Evolutionary conservation across 2,329 filamentous ascomycete genomes (phyloP).

Genomic region (Aspergillus chevalieri): DNA sequence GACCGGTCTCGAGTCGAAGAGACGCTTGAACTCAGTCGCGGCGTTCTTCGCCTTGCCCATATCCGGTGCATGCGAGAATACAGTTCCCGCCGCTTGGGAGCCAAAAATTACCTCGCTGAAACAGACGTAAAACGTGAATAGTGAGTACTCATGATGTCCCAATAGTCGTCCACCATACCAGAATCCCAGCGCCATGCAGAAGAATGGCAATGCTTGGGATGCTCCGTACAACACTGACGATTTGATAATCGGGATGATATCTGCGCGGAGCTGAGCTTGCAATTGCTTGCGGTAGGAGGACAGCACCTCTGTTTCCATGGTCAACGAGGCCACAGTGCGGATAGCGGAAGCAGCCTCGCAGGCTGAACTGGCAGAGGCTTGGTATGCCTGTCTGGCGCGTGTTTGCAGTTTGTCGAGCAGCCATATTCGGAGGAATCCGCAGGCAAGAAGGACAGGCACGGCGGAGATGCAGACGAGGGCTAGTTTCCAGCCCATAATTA

Average conservation of each 20-base stretch:
- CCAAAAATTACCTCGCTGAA: slow-evolving; percentile 40
- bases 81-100: slow-evolving; percentile 20
- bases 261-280: slow-evolving; percentile 59
- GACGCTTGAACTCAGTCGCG: slow-evolving; percentile 58
- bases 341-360: slow-evolving; percentile 93
- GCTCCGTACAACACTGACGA: slow-evolving; percentile 75
- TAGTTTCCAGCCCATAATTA: slow-evolving; percentile 79
- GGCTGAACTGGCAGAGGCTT: slow-evolving; percentile 75
- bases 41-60: slow-evolving; percentile 26
- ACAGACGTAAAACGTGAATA: slow-evolving; percentile 38
- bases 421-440: slow-evolving; percentile 83
- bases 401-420: slow-evolving; percentile 73
- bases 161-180: slow-evolving; percentile 62
- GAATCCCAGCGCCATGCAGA: slow-evolving; percentile 45
- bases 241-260: slow-evolving; percentile 66
- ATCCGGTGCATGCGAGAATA: slow-evolving; percentile 28
- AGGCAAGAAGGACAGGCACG: slow-evolving; percentile 69
- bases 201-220: slow-evolving; percentile 24
- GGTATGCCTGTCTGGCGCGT: slow-evolving; percentile 72
- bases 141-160: slow-evolving; percentile 40
- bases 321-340: slow-evolving; percentile 85
- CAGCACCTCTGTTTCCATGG: slow-evolving; percentile 76
- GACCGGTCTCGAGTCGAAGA: slow-evolving; percentile 74
- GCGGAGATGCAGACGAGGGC: slow-evolving; percentile 74
- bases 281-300: slow-evolving; percentile 63